Evolutionary conservation across 1,139 yeast genomes (phyloP), one percentile per base, ranked within the genome.

Genomic region (Sugiyamaella sp.): DNA sequence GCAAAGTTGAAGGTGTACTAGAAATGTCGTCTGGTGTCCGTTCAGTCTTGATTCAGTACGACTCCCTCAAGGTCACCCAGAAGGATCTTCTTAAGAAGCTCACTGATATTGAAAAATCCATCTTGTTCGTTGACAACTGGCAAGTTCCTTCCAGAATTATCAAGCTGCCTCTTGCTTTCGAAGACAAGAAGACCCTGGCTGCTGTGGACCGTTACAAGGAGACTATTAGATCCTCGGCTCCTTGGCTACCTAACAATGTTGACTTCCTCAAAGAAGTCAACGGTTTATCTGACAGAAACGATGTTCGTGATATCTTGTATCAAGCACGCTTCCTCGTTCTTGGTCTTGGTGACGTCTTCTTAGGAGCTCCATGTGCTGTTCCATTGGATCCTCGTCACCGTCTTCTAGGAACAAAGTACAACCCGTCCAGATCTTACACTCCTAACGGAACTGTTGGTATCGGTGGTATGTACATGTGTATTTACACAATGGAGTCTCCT

Each of bases 381-480:
- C 98, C 99, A 38, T 80, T 93, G 64, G 98, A 93, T 70, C 98
- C 99, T 56, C 85, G 98, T 66, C 97, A 91, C 64, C 81, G 98
- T 67, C 79, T 89, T 57, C 75, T 91, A 57, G 98, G 98, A 51
- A 81, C 97, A 39, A 93, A 93, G 73, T 93, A 93, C 73, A 93
- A 93, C 66, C 99, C 99, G 25, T 88, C 97, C 16, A 83, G 99
- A 77, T 89, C 97, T 1, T 89, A 79, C 75, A 93, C 99, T 2
- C 97, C 97, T 42, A 89, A 89, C 67, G 99, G 98, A 63, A 87
- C 95, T 37, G 98, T 93, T 60, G 99, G 99, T 66, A 85, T 93
- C 69, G 99, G 98, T 61, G 98, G 98, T 63, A 89, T 86, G 85
- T 93, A 90, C 77, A 90, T 91, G 97, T 91, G 98, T 76, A 91